Evolutionary conservation across 306 rosid genomes (phyloP).

Genomic region (Betula pendula): DNA sequence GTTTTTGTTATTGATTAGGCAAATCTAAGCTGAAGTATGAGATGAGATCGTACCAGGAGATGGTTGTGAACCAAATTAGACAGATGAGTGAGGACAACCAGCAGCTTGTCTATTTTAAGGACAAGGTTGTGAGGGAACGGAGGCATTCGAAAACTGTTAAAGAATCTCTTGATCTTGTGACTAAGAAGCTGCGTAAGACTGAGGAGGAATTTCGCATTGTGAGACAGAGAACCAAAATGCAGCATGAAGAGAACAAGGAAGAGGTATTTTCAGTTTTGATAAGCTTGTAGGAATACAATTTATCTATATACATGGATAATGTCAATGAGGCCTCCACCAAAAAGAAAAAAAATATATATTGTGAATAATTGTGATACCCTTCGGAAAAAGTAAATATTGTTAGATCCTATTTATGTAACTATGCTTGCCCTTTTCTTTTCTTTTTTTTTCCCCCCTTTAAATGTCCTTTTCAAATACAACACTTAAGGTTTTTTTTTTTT

Average conservation of each 20-base stretch:
- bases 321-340: not conserved
- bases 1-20: constrained; percentile 37
- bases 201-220: constrained; percentile 62
- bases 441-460: too few species aligned
- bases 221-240: constrained; percentile 49
- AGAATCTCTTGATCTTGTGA: constrained; percentile 47
- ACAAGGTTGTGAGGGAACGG: constrained; percentile 42
- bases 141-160: constrained; percentile 42
- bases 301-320: not conserved
- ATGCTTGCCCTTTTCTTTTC: not conserved
- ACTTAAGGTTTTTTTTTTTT: not conserved
- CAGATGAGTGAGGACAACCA: constrained; percentile 78
- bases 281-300: not conserved
- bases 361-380: not conserved
- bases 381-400: not conserved
- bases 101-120: constrained; percentile 48
- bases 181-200: constrained; percentile 54
- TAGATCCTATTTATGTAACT: not conserved
- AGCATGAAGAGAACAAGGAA: constrained; percentile 64
- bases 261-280: constrained; percentile 53
- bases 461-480: not conserved
- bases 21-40: constrained; percentile 73
- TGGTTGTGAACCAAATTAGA: constrained; percentile 65
- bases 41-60: constrained; percentile 69
- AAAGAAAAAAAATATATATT: not conserved